Evolutionary conservation across 2,329 filamentous ascomycete genomes (phyloP).

Genomic region (Thielaviopsis musarum): DNA sequence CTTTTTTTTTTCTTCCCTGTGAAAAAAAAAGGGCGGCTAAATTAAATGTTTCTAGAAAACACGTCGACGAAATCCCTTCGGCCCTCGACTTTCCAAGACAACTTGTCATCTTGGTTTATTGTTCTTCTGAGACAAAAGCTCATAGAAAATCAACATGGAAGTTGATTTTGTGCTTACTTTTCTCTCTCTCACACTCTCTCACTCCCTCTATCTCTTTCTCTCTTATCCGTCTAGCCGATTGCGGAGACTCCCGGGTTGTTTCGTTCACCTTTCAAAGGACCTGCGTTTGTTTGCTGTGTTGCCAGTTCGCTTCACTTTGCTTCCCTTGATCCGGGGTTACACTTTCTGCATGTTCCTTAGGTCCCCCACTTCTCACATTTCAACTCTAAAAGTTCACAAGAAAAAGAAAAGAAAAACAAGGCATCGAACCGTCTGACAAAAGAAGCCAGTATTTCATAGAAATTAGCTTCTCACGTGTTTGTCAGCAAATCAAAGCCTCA

Average conservation of each 20-base stretch:
- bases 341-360: neutral
- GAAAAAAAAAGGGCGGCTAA: neutral
- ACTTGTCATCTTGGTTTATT: neutral
- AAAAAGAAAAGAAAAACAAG: too few species aligned
- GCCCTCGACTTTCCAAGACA: neutral
- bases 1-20: neutral
- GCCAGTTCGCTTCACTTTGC: neutral
- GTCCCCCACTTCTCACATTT: neutral
- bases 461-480: neutral
- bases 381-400: too few species aligned
- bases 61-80: neutral
- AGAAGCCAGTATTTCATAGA: neutral
- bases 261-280: neutral
- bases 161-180: too few species aligned
- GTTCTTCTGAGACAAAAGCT: neutral
- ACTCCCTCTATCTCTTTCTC: neutral
- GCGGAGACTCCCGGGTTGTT: slow-evolving; percentile 5
- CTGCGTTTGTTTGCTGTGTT: neutral
- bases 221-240: slow-evolving; percentile 6
- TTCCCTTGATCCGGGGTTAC: slow-evolving; percentile 1
- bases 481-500: neutral
- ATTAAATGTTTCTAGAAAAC: neutral
- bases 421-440: too few species aligned
- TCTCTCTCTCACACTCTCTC: neutral
- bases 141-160: too few species aligned